Evolutionary conservation across 257 asterid genomes (phyloP).

Genomic region (Fraxinus cuspidata): DNA sequence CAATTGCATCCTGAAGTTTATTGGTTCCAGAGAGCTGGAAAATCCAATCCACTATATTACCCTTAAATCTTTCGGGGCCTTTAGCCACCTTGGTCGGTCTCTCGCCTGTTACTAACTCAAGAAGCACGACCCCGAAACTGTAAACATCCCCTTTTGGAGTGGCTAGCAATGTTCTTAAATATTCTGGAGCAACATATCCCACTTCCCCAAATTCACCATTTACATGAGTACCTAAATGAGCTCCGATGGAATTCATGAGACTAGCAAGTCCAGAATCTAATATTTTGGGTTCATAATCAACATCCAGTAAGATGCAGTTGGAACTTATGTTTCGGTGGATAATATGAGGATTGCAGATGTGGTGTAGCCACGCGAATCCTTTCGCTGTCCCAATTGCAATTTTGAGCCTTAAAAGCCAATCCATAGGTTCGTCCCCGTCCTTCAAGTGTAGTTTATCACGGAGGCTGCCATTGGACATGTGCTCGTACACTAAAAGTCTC

Average conservation of each 20-base stretch:
- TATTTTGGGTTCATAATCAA: slow-evolving; percentile 53
- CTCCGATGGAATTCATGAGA: slow-evolving; percentile 72
- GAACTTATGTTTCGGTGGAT: slow-evolving; percentile 64
- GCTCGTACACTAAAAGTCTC: slow-evolving; percentile 50
- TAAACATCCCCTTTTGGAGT: slow-evolving; percentile 85
- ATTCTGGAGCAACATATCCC: slow-evolving; percentile 82
- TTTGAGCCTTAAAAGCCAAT: slow-evolving; percentile 58
- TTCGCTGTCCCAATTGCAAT: slow-evolving; percentile 48
- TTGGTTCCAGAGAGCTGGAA: slow-evolving; percentile 50
- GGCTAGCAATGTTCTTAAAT: slow-evolving; percentile 68
- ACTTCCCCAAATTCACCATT: slow-evolving; percentile 77
- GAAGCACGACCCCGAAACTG: slow-evolving; percentile 81
- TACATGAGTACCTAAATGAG: slow-evolving; percentile 74
- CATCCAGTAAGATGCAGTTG: slow-evolving; percentile 50
- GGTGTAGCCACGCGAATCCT: slow-evolving; percentile 73
- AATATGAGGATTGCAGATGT: slow-evolving; percentile 57
- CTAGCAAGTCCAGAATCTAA: slow-evolving; percentile 79
- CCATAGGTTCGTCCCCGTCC: slow-evolving; percentile 32
- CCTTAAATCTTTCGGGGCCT: slow-evolving; percentile 67
- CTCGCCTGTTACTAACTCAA: slow-evolving; percentile 73
- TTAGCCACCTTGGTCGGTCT: slow-evolving; percentile 48
- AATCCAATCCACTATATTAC: slow-evolving; percentile 74
- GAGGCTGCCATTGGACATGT: slow-evolving; percentile 56
- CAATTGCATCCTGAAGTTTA: slow-evolving; percentile 65
- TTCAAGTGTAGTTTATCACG: slow-evolving; percentile 38